Base-by-base conservation (phyloP, 495 filamentous ascomycete species). In the Talaromyces wortmannii region DNA sequence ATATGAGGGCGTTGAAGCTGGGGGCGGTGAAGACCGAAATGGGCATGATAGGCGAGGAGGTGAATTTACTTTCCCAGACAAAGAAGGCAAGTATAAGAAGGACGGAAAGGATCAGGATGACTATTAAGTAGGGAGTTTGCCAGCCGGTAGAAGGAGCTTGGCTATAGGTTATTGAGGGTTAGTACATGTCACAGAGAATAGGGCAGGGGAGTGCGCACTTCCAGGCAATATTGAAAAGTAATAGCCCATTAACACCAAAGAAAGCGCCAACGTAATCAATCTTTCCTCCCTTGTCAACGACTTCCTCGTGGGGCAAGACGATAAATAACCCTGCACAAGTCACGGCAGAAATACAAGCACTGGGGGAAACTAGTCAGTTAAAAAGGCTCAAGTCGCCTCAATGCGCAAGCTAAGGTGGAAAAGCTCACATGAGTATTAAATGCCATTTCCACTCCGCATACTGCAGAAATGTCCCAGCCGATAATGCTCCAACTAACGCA, bases 201-300 rank as follows among this genome's bases (percentile, higher is more conserved):
- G n/a, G n/a, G n/a, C n/a, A n/a, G n/a, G n/a, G n/a, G n/a, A n/a
- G n/a, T n/a, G 62, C 76, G 64, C 63, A 81, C 76, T 77, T 81
- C 78, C 78, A 82, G 18, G 72, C 73, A 60, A 80, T 73, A 58
- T 77, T 83, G 66, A 82, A 82, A 2, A 80, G 53, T 10, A 82
- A 75, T 30, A 81, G 56, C 1, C 67, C 72, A 11, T 64, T 63
- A 1, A 71, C 0, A 76, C 75, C 50, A 7, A 83, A 58, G n/a
- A 64, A 64, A 1, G 77, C 71, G 5, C 80, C 79, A 31, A 78
- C 53, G 55, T 66, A 78, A 58, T 83, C 78, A 36, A 83, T 67
- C 6, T 58, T 68, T 5, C 75, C 80, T 29, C 73, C 48, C n/a
- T 59, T 59, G 57, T 75, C 70, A 12, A 75, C 61, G 0, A 75